phyloP scores from a whole-genome alignment of 306 rosid species.

The Cucurbita maxima region DNA sequence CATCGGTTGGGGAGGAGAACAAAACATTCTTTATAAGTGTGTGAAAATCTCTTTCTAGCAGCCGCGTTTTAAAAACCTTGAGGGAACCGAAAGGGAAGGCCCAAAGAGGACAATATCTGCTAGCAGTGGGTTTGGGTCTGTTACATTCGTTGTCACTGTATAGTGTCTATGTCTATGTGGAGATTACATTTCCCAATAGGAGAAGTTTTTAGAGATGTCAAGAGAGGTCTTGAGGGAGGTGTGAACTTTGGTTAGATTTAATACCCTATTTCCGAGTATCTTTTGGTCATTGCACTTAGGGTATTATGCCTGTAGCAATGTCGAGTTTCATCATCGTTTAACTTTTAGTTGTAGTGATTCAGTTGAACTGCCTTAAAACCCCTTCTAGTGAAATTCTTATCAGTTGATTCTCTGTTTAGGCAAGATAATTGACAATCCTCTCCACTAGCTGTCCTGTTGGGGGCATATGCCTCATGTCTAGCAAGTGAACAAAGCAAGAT shows the following conservation, averaged over 20 bases:
- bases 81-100: too few relatives aligned
- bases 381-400: not conserved
- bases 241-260: not conserved
- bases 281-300: not conserved
- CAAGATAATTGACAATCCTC: not conserved
- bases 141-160: not conserved
- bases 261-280: not conserved
- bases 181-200: not conserved
- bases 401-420: not conserved
- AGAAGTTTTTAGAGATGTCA: not conserved
- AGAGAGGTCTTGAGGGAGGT: not conserved
- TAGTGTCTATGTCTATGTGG: not conserved
- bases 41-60: too few relatives aligned
- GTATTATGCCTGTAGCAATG: not conserved
- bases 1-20: too few relatives aligned
- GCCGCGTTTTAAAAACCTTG: too few relatives aligned
- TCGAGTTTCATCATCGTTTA: not conserved
- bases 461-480: not conserved
- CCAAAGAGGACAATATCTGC: too few relatives aligned
- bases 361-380: not conserved
- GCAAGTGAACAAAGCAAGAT: not conserved
- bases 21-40: too few relatives aligned
- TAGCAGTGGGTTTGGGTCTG: too few relatives aligned
- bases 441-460: not conserved
- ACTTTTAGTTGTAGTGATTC: not conserved